Evolutionary conservation across 345 rosid genomes (phyloP).

Genomic region (Corchorus olitorius): DNA sequence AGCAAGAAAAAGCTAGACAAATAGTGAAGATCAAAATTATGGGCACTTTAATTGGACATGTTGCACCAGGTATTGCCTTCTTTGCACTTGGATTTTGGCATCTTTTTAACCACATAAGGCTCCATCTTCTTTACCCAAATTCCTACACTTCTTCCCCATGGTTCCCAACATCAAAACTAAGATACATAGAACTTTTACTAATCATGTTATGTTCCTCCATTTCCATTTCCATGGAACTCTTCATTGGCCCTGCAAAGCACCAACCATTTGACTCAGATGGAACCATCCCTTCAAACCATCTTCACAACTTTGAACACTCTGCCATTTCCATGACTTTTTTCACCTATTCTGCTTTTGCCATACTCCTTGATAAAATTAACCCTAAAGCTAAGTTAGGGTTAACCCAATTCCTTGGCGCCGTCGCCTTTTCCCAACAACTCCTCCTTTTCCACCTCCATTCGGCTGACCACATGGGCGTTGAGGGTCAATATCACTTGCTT

Average conservation of each 20-base stretch:
- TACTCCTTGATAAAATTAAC: constrained; percentile 48
- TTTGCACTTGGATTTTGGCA: constrained; percentile 75
- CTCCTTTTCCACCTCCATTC: constrained; percentile 84
- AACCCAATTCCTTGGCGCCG: constrained; percentile 52
- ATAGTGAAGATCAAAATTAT: constrained; percentile 31
- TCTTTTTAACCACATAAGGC: constrained; percentile 67
- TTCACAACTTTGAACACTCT: constrained; percentile 87
- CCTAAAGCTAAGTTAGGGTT: constrained; percentile 40
- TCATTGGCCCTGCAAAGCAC: constrained; percentile 70
- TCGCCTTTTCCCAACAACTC: constrained; percentile 72
- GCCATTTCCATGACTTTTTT: constrained; percentile 69
- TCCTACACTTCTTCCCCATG: constrained; percentile 58
- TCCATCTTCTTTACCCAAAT: constrained; percentile 50
- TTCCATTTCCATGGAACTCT: constrained; percentile 78
- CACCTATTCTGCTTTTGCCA: constrained; percentile 56
- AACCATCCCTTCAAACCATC: constrained; percentile 84
- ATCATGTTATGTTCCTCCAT: constrained; percentile 62
- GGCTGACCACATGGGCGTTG: constrained; percentile 75
- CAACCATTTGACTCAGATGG: constrained; percentile 80
- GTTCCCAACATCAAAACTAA: constrained; percentile 57
- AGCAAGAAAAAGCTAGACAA: neutral
- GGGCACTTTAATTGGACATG: constrained; percentile 85
- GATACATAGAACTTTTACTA: constrained; percentile 59
- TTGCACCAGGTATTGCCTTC: constrained; percentile 70
- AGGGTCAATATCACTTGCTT: constrained; percentile 84